Evolutionary conservation across 2,329 filamentous ascomycete genomes (phyloP), one percentile per base, ranked within the genome.

Genomic region (Colletotrichum tamarilloi): DNA sequence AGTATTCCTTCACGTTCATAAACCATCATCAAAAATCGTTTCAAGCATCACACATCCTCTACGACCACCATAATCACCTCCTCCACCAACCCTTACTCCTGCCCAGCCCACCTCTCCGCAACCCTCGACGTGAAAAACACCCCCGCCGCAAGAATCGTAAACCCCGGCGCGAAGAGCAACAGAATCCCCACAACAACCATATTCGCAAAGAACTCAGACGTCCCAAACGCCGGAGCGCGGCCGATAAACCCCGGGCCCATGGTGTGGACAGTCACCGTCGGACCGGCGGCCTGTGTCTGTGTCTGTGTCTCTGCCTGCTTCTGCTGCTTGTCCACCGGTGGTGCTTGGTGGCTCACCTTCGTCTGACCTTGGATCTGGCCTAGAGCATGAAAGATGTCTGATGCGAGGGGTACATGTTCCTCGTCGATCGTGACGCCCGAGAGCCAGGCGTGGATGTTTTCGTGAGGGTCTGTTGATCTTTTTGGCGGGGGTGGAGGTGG

Each of bases 151-250:
- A 73, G 19, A 9, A 73, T 46, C 8, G 71, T 73, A 9, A 73
- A 73, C 2, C 71, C 71, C 12, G 71, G 71, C 24, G 71, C 71
- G 24, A 73, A 73, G 22, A 73, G 12, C 28, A 73, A 14, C 11
- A 73, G 28, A n/a, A 73, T 71, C 2, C 67, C 71, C 24, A 73
- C 71, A 1, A 73, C 56, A 2, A 62, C 49, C 4, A 70, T 38
- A 1, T 73, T 73, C 26, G 71, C 71, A 6, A 73, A 49, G 19
- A 73, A 71, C 49, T 73, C 71, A 2, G 71, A 70, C 22, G 71
- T 70, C 2, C 46, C 46, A 16, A 73, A 22, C 12, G 71, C 67
- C 14, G 71, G 71, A 8, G 71, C 67, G n/a, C 71, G 49, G 3
- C 71, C 71, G 5, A 62, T 58, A 19, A 73, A 70, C 2, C 71